Conservation (phyloP, 2,329 filamentous ascomycete genomes). For the Fusarium tuaranense region DNA sequence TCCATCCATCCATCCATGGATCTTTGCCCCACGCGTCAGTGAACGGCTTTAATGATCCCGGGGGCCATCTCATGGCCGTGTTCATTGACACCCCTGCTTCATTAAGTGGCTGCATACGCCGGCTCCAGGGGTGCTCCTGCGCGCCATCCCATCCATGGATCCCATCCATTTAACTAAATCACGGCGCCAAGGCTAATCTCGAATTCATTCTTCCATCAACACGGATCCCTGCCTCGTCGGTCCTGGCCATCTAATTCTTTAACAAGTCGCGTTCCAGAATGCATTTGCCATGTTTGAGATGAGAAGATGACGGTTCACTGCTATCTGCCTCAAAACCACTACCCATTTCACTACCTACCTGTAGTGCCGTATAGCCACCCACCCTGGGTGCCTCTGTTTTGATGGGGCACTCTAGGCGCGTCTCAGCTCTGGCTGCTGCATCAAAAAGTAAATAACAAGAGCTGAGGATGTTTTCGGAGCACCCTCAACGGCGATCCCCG, state of each 20-base stretch:
- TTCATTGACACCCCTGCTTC: slow-evolving; percentile 44
- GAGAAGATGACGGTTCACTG: background rate
- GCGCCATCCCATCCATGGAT: slow-evolving; percentile 40
- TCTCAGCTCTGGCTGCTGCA: slow-evolving; percentile 34
- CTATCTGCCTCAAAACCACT: background rate
- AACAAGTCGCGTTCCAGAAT: slow-evolving; percentile 32
- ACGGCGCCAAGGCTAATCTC: slow-evolving; percentile 43
- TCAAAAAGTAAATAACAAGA: slow-evolving; percentile 34
- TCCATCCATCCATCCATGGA: background rate
- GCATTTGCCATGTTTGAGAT: slow-evolving; percentile 22
- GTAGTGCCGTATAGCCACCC: background rate
- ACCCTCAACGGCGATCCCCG: slow-evolving; percentile 6
- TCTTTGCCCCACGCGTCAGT: slow-evolving; percentile 35
- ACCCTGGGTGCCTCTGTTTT: slow-evolving; percentile 23
- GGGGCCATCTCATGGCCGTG: slow-evolving; percentile 36
- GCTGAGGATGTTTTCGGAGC: slow-evolving; percentile 23
- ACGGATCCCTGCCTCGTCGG: slow-evolving; percentile 23
- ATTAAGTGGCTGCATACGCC: slow-evolving; percentile 49
- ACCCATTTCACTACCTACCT: background rate
- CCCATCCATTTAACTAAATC: slow-evolving; percentile 43
- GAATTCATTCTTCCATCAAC: slow-evolving; percentile 36
- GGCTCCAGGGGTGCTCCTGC: slow-evolving; percentile 45
- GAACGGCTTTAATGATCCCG: slow-evolving; percentile 41
- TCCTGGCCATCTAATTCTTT: slow-evolving; percentile 30
- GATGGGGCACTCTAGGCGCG: slow-evolving; percentile 32